Conservation (phyloP, 768 basidiomycete genomes). For the Lentinula lateritia region DNA sequence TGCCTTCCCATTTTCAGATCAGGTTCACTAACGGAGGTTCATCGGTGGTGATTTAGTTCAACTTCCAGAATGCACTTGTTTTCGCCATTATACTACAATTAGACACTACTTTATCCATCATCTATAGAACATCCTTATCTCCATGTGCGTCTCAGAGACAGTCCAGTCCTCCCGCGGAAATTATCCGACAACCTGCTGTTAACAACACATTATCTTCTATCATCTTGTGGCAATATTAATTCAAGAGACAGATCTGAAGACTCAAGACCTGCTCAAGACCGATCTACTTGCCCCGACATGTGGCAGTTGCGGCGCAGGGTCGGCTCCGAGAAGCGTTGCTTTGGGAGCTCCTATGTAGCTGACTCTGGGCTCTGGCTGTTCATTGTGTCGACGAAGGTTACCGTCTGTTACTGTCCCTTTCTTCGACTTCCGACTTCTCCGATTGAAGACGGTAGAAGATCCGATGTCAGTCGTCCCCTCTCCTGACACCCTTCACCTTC, state of each 20-base stretch:
- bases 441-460: neutral
- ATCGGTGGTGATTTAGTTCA: neutral
- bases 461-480: neutral
- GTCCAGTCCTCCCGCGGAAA: neutral
- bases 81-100: neutral
- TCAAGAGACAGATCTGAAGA: neutral
- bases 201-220: too few species aligned
- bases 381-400: too few species aligned
- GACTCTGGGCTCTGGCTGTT: too few species aligned
- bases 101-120: neutral
- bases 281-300: neutral
- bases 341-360: neutral
- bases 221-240: neutral
- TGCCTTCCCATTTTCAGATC: neutral
- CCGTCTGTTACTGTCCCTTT: too few species aligned
- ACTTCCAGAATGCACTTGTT: neutral
- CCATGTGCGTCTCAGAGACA: neutral
- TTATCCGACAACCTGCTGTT: neutral
- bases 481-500: too few species aligned
- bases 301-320: neutral
- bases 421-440: neutral
- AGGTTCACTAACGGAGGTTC: neutral
- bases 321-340: neutral
- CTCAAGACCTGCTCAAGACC: neutral
- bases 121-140: neutral